A percentile compares a stretch with the other conserved stretches of the same genome.
These are phyloP conservation scores for Teratosphaeria zuluensis DNA, from an alignment of 2,329 filamentous ascomycete species.

Conservation along the genomic window DNA sequence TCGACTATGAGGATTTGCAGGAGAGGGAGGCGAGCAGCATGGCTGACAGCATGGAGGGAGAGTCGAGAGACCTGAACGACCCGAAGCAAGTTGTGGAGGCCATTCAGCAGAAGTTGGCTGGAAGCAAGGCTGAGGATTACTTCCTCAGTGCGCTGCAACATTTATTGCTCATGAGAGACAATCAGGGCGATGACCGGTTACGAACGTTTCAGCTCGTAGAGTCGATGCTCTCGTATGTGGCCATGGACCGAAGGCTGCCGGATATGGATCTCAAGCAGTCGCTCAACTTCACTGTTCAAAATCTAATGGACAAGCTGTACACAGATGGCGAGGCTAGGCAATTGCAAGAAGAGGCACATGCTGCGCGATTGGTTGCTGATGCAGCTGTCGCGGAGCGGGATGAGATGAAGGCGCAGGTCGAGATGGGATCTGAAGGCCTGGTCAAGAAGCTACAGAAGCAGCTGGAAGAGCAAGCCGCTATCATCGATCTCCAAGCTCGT, in stretches of 20 bases:
- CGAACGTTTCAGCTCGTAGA: constrained; percentile 97
- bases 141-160: constrained; percentile 94
- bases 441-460: constrained; percentile 89
- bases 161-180: constrained; percentile 82
- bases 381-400: constrained; percentile 93
- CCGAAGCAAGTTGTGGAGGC: constrained; percentile 89
- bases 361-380: constrained; percentile 86
- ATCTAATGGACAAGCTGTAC: constrained; percentile 85
- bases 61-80: constrained; percentile 85
- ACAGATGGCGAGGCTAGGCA: constrained; percentile 92
- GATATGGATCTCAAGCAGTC: constrained; percentile 98
- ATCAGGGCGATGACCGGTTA: constrained; percentile 81
- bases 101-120: constrained; percentile 74
- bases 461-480: constrained; percentile 80
- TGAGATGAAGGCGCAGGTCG: constrained; percentile 81
- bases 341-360: constrained; percentile 81
- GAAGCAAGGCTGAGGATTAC: constrained; percentile 83
- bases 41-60: constrained; percentile 75
- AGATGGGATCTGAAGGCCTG: constrained; percentile 84
- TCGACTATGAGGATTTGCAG: constrained; percentile 95
- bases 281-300: constrained; percentile 94
- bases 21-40: constrained; percentile 85
- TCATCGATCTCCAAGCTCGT: constrained; percentile 79
- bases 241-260: constrained; percentile 89
- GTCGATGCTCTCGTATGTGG: constrained; percentile 97